phyloP scores from a whole-genome alignment of 176 grass and related monocot genomes.

The Typha latifolia region DNA sequence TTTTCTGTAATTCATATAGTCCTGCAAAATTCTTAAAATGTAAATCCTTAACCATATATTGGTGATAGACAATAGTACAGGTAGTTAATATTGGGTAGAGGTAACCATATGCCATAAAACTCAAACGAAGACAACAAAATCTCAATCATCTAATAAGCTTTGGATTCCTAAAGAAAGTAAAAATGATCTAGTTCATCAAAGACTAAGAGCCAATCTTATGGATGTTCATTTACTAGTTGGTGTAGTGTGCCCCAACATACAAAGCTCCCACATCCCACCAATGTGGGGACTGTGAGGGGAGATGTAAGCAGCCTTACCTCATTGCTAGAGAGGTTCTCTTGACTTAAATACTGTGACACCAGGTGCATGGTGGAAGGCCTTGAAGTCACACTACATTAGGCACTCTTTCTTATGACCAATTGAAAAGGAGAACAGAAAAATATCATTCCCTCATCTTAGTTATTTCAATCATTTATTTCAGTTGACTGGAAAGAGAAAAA shows the following conservation, averaged over 20 bases:
- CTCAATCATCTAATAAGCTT: neutral
- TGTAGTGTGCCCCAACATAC: no score
- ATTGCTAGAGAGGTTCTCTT: no score
- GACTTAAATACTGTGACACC: no score
- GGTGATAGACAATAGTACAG: neutral
- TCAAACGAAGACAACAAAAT: neutral
- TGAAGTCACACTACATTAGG: no score
- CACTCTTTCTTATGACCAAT: no score
- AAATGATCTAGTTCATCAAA: neutral
- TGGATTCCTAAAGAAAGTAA: neutral
- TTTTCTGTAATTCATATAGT: constrained; percentile 99
- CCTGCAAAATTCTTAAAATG: constrained; percentile 39
- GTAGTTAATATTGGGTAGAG: neutral
- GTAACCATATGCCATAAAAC: neutral
- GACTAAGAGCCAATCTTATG: neutral
- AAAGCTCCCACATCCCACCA: no score
- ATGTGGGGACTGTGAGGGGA: no score
- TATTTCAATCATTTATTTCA: neutral
- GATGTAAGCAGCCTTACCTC: no score
- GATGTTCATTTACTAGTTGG: no score
- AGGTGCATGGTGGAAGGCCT: no score
- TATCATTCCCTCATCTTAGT: neutral
- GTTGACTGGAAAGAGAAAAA: neutral
- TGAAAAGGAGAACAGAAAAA: no score
- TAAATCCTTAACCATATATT: neutral